These are phyloP conservation scores for Trichoderma koningii DNA, from an alignment of 2,329 filamentous ascomycete species.

Conservation along the genomic window DNA sequence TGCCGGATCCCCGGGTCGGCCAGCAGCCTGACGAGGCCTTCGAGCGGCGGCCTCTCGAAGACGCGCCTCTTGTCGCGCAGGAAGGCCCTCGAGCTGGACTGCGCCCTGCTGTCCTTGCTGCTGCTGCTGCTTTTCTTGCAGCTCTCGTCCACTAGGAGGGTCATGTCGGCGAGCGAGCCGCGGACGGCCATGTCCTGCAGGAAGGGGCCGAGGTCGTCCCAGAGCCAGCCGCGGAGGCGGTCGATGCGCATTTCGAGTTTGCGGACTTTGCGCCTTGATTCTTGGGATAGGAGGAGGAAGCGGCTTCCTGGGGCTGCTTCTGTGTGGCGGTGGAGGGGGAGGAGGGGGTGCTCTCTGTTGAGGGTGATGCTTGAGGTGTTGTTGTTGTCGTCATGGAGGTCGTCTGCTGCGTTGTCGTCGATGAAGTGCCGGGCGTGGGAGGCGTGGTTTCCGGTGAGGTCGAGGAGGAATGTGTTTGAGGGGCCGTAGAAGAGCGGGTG, in stretches of 20 bases:
- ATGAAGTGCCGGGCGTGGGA: slow-evolving; percentile 36
- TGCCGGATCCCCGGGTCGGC: slow-evolving; percentile 49
- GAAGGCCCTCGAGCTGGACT: slow-evolving; percentile 26
- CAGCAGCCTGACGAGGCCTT: slow-evolving; percentile 45
- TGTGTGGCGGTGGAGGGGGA: slow-evolving; percentile 17
- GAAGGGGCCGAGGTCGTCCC: slow-evolving; percentile 35
- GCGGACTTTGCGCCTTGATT: slow-evolving; percentile 35
- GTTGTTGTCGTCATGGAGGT: neutral
- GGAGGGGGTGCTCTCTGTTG: neutral
- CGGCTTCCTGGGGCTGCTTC: neutral
- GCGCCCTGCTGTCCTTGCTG: neutral
- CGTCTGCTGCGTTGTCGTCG: slow-evolving; percentile 28
- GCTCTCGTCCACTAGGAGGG: slow-evolving; percentile 18
- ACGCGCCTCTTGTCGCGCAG: slow-evolving; percentile 28
- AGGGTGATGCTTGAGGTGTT: neutral
- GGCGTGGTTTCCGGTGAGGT: slow-evolving; percentile 36
- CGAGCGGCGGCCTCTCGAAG: slow-evolving; percentile 38
- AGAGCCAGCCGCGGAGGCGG: slow-evolving; percentile 39
- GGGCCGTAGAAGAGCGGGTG: slow-evolving; percentile 38
- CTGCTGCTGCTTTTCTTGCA: slow-evolving; percentile 8
- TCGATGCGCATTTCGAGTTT: slow-evolving; percentile 37
- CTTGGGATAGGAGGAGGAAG: slow-evolving; percentile 32
- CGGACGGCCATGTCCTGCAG: slow-evolving; percentile 39
- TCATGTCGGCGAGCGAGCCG: slow-evolving; percentile 36
- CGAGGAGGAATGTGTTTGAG: slow-evolving; percentile 38